Evolutionary conservation across 257 asterid genomes (phyloP), one percentile per base, ranked within the genome.

Genomic region (Cordia subcordata): DNA sequence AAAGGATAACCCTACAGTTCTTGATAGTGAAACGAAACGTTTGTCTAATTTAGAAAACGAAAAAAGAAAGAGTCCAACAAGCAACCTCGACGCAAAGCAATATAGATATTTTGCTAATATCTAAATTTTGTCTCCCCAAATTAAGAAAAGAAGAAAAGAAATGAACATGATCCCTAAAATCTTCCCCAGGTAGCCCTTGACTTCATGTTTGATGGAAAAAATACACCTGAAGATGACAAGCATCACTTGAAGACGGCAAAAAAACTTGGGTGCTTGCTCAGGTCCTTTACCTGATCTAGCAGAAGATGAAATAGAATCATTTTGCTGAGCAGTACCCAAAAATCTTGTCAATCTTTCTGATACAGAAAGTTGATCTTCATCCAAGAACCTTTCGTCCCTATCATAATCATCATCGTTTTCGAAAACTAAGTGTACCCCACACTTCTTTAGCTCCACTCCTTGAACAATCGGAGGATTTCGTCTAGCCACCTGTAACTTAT

Each of bases 381-480:
- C 56, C 49, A 69, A 47, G 16, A 18, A 15, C 20, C 61, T 72
- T 63, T 74, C 75, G 14, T 74, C 56, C 18, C 65, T 66, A 55
- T 74, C 75, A 51, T 59, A 65, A 39, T 69, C 42, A 56, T 74
- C 79, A 11, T 74, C 79, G 61, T 69, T 55, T 62, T 74, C 75
- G 3, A 40, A 74, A 57, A 74, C 57, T 19, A 74, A 58, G 53
- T 61, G 16, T 22, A 69, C 65, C 46, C 79, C 79, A 46, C 54
- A 40, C 37, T 65, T 65, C 62, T 64, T 69, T 58, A 74, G 65
- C 55, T 64, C 47, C 38, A 74, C 58, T 37, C 75, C 72, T 16
- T 66, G 46, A 20, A 55, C 53, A 46, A 33, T 20, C 11, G 69
- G 63, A 19, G 17, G 18, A 38, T 55, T 55, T 20, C 58, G 21